Evolutionary conservation across 2,329 filamentous ascomycete species (phyloP).

Genomic region (Ophiocordyceps camponoti-leonardi): DNA sequence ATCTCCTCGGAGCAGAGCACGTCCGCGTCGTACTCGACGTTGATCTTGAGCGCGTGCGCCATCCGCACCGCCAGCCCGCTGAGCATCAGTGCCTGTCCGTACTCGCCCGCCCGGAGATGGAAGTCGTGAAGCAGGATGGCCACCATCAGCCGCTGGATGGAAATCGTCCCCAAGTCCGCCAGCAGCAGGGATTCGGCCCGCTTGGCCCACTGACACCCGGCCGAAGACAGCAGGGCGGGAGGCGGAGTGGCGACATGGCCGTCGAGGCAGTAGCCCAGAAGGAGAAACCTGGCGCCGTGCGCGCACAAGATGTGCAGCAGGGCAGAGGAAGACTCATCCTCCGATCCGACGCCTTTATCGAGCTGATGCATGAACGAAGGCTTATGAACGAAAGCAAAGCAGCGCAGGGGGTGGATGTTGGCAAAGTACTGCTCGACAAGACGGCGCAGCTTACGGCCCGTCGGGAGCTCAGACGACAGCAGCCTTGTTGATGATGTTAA

Average conservation of each 20-base stretch:
- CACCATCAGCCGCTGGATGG: conserved; percentile 21
- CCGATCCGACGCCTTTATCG: conserved; percentile 17
- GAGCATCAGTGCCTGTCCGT: conserved; percentile 21
- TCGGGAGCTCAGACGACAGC: conserved; percentile 14
- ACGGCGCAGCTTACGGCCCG: conserved; percentile 15
- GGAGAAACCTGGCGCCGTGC: conserved; percentile 21
- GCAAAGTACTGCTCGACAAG: conserved; percentile 21
- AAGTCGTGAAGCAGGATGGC: conserved; percentile 22
- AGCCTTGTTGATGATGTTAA: conserved; percentile 12
- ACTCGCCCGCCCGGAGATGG: conserved; percentile 20
- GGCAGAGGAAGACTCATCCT: conserved; percentile 19
- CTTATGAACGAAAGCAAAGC: conserved; percentile 22
- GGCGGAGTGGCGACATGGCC: conserved; percentile 12
- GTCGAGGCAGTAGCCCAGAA: conserved; percentile 10
- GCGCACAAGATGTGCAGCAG: conserved; percentile 19
- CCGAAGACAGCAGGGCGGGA: conserved; percentile 12
- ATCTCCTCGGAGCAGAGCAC: conserved; percentile 19
- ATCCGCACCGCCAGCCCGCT: conserved; percentile 22
- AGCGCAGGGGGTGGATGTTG: conserved; percentile 21
- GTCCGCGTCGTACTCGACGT: conserved; percentile 18
- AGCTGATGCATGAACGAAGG: conserved; percentile 20
- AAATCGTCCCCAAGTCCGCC: conserved; percentile 20
- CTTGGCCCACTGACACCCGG: conserved; percentile 20
- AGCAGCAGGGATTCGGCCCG: conserved; percentile 18
- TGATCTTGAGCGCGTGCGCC: conserved; percentile 23